Conservation (phyloP, 1,139 yeast species). For the Pichia sp. region DNA sequence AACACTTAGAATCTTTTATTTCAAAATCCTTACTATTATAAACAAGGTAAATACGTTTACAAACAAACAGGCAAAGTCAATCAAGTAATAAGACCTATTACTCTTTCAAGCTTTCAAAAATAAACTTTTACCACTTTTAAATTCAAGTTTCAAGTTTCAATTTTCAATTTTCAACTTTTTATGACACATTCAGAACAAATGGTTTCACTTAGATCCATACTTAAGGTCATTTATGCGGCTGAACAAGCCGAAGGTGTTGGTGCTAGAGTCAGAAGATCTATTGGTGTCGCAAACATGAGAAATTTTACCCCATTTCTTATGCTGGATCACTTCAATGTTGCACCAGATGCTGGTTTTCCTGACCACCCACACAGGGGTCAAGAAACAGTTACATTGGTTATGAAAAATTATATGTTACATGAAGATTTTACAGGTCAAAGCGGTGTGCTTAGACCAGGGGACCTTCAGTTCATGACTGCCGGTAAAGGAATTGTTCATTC, state of each 20-base stretch:
- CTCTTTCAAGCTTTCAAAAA: too few relatives aligned
- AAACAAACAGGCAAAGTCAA: too few relatives aligned
- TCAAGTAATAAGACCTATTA: too few relatives aligned
- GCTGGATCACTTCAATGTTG: conserved; percentile 69
- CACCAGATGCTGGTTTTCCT: conserved; percentile 64
- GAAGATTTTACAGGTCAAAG: conserved; percentile 85
- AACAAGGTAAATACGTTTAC: too few relatives aligned
- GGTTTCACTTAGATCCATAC: conserved; percentile 39
- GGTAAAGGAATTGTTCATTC: conserved; percentile 85
- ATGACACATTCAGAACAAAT: not conserved
- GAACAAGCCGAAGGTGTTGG: conserved; percentile 88
- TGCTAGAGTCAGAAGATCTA: conserved; percentile 74
- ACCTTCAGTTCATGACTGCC: conserved; percentile 92
- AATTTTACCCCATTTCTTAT: conserved; percentile 78
- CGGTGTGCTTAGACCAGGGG: conserved; percentile 78
- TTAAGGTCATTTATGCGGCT: conserved; percentile 52
- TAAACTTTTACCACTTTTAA: too few relatives aligned
- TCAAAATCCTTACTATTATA: too few relatives aligned
- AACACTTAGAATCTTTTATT: too few relatives aligned
- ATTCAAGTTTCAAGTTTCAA: too few relatives aligned
- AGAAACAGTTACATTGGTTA: conserved; percentile 73
- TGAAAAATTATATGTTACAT: conserved; percentile 76
- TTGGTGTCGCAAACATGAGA: conserved; percentile 60
- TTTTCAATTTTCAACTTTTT: too few relatives aligned
- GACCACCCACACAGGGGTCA: conserved; percentile 93